Conservation (phyloP, 2,329 filamentous ascomycete genomes). For the Aspergillus sp. region DNA sequence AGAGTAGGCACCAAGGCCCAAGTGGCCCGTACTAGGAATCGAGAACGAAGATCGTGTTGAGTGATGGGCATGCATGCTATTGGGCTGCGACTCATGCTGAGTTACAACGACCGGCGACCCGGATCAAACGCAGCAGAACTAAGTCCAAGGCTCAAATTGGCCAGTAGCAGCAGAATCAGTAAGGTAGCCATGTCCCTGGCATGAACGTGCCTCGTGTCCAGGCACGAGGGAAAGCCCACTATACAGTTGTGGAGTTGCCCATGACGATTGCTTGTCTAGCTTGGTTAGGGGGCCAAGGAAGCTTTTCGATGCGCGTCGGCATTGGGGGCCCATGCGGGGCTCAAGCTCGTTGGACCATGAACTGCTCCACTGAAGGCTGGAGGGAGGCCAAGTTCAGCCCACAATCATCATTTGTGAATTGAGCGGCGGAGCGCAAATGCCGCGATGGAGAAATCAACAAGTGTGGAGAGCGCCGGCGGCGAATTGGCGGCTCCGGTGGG, state of each 20-base stretch:
- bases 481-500: not conserved
- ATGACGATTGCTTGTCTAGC: constrained; percentile 15
- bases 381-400: not conserved
- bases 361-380: too few species aligned
- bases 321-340: not conserved
- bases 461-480: constrained; percentile 5
- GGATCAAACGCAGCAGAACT: not conserved
- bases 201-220: not conserved
- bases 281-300: constrained; percentile 7
- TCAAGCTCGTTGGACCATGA: constrained; percentile 3
- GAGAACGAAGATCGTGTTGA: constrained; percentile 3
- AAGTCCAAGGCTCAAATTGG: not conserved
- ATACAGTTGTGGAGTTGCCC: constrained; percentile 1
- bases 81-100: not conserved
- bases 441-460: not conserved
- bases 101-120: constrained; percentile 1
- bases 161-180: not conserved
- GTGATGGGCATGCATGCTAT: constrained; percentile 4
- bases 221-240: not conserved
- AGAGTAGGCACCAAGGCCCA: not conserved
- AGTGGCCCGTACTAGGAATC: not conserved
- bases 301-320: constrained; percentile 2
- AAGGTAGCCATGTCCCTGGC: not conserved
- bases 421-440: too few species aligned
- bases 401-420: constrained; percentile 12